phyloP scores from a whole-genome alignment of 1,139 yeast species.

The Lodderomyces orthopsilosis region DNA sequence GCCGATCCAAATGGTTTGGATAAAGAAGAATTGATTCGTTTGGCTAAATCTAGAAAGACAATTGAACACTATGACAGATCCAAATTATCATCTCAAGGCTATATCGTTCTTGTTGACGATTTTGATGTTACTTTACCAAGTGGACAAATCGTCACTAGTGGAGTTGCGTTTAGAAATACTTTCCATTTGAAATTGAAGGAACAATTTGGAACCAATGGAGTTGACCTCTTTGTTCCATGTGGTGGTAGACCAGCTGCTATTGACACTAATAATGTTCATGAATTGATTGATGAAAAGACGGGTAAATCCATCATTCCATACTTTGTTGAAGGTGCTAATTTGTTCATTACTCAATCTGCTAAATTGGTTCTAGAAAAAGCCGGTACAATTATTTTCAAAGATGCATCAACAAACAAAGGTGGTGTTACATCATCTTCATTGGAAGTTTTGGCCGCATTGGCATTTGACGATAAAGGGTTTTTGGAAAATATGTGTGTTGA shows the following conservation, averaged over 20 bases:
- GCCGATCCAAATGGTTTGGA: slow-evolving; percentile 90
- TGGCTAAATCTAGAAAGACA: slow-evolving; percentile 79
- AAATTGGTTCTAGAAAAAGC: slow-evolving; percentile 82
- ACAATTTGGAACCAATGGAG: slow-evolving; percentile 55
- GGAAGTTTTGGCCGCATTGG: slow-evolving; percentile 92
- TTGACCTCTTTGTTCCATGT: slow-evolving; percentile 91
- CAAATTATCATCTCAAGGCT: slow-evolving; percentile 72
- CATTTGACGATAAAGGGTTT: slow-evolving; percentile 85
- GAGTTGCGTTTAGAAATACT: slow-evolving; percentile 87
- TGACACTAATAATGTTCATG: slow-evolving; percentile 77
- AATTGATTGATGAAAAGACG: slow-evolving; percentile 68
- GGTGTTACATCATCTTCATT: slow-evolving; percentile 97
- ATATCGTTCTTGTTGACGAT: slow-evolving; percentile 83
- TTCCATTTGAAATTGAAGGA: slow-evolving; percentile 78
- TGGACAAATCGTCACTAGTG: slow-evolving; percentile 74
- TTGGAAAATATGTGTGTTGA: slow-evolving; percentile 71
- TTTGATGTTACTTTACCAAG: slow-evolving; percentile 73
- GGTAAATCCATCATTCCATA: slow-evolving; percentile 80
- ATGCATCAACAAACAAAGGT: slow-evolving; percentile 97
- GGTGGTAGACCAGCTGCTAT: slow-evolving; percentile 99
- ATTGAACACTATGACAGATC: slow-evolving; percentile 65
- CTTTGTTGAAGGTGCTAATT: slow-evolving; percentile 96
- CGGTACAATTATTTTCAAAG: slow-evolving; percentile 85
- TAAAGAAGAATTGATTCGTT: slow-evolving; percentile 69
- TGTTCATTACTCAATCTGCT: slow-evolving; percentile 92